Base-by-base conservation (phyloP, 1,284 basidiomycete species). In the Apiotrichum laibachii region DNA sequence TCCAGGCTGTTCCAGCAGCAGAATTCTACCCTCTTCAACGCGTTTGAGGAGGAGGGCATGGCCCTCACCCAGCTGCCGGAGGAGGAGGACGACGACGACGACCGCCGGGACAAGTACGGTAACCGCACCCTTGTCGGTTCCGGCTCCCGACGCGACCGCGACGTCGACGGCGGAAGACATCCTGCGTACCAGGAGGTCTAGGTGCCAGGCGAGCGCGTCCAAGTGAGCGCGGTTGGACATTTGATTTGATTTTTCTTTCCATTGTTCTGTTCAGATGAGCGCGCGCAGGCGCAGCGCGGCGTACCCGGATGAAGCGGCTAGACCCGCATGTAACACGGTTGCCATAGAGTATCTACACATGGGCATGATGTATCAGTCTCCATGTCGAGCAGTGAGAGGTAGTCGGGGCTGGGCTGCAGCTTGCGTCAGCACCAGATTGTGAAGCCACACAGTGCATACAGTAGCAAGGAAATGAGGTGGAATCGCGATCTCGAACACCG, bases 1-100 rank as follows among this genome's bases (percentile, higher is more conserved):
- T 75, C 75, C 50, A 86, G 85, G 39, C 75, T 86, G 22, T 86
- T 86, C 68, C 83, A 85, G 46, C 80, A 82, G 11, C 87, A 88
- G 66, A 75, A 78, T 55, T 72, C 72, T 31, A 77, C 75, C 0
- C 65, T 78, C 6, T 77, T 79, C 66, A 72, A 68, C 56, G 73
- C 76, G 31, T 75, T 78, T 57, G 72, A 72, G 56, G 76, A 77
- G 57, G 77, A 77, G 56, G 71, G 67, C 48, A 68, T 80, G 42
- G 72, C 75, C 5, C 63, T 80, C 48, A 68, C 70, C 0, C 68
- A 77, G 54, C 61, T 80, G 37, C 68, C 72, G 13, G 78, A 79
- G 56, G 73, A 77, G 56, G 77, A 77, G 33, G 75, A 74, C 57
- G 67, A 66, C 15, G 74, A 72, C 42, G 71, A 72, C 33, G 71